Evolutionary conservation across 208 protist genomes (phyloP).

Genomic region (Spongospora subterranea): DNA sequence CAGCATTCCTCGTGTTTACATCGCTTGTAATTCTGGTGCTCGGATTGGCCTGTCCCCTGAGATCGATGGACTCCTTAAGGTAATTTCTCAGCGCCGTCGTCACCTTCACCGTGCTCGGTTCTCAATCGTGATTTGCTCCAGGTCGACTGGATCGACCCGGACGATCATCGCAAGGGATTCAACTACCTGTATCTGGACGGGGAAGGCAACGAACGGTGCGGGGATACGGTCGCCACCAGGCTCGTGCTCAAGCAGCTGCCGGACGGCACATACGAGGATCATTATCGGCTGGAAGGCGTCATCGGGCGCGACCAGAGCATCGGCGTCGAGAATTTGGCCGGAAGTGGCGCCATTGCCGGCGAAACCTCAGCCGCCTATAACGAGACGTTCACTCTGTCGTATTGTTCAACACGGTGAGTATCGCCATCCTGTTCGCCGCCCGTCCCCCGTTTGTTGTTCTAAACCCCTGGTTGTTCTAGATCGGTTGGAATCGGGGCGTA

Average conservation of each 20-base stretch:
- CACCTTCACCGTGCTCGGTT: neutral
- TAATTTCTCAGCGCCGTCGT: neutral
- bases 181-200: constrained; percentile 91
- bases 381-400: constrained; percentile 93
- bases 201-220: constrained; percentile 81
- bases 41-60: constrained; percentile 91
- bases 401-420: constrained; percentile 88
- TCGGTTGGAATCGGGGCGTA: constrained; percentile 98
- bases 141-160: constrained; percentile 83
- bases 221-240: constrained; percentile 62
- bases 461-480: constrained; percentile 66
- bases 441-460: neutral
- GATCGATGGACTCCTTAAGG: constrained; percentile 69
- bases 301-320: constrained; percentile 90
- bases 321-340: constrained; percentile 95
- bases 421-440: too few relatives aligned
- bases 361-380: constrained; percentile 94
- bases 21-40: constrained; percentile 94
- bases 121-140: constrained; percentile 81
- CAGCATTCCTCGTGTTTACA: constrained; percentile 92
- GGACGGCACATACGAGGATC: constrained; percentile 39
- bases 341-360: constrained; percentile 92
- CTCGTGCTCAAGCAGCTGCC: neutral
- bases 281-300: constrained; percentile 87
- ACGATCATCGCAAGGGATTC: constrained; percentile 80